phyloP scores from a whole-genome alignment of 441 rosid species.

The Pelargonium myrrhifolium region DNA sequence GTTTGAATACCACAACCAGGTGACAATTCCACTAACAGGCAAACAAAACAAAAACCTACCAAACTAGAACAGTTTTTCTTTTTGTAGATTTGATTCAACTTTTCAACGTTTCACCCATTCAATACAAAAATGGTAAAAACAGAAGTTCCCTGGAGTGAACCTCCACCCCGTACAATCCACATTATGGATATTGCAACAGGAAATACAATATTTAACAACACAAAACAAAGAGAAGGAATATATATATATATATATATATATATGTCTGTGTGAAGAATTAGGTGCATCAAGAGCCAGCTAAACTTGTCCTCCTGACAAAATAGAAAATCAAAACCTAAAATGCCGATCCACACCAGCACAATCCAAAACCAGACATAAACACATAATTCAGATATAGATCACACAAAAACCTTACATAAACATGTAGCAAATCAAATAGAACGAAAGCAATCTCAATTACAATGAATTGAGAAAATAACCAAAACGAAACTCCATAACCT shows the following conservation, averaged over 20 bases:
- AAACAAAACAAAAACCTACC: neutral
- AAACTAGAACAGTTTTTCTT: neutral
- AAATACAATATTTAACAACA: neutral
- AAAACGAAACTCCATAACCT: neutral
- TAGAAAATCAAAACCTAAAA: too few species aligned
- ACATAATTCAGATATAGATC: conserved; percentile 1
- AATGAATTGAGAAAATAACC: too few species aligned
- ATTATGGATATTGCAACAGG: neutral
- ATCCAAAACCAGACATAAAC: neutral
- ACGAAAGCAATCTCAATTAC: too few species aligned
- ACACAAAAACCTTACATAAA: neutral
- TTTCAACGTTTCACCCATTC: neutral
- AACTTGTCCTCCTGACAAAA: too few species aligned
- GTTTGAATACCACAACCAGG: neutral
- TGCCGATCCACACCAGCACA: neutral
- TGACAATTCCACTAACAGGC: neutral
- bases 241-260: too few species aligned
- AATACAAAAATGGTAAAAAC: neutral
- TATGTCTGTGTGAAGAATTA: too few species aligned
- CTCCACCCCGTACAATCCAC: neutral
- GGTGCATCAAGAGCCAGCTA: neutral
- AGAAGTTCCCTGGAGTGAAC: neutral
- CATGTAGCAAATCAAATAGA: too few species aligned
- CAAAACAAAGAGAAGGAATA: neutral
- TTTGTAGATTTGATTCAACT: neutral